phyloP scores from a whole-genome alignment of 2,329 filamentous ascomycete species.

The Aspergillus sp. region DNA sequence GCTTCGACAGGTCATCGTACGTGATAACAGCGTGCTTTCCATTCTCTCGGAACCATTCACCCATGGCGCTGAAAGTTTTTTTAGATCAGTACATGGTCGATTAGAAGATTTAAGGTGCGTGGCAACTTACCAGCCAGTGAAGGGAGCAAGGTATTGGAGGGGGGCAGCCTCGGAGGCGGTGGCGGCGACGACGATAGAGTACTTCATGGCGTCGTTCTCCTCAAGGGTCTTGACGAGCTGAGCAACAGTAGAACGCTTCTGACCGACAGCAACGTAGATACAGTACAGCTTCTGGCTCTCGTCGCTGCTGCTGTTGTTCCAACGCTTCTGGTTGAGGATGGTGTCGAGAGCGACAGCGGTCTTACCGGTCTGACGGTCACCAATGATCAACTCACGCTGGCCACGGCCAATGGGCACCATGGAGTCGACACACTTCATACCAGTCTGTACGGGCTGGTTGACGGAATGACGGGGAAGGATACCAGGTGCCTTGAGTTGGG shows the following conservation, averaged over 20 bases:
- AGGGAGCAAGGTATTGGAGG: constrained; percentile 90
- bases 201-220: constrained; percentile 99
- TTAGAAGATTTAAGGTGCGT: too few relatives aligned
- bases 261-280: constrained; percentile 97
- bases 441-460: constrained; percentile 98
- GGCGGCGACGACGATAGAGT: constrained; percentile 88
- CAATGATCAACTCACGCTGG: constrained; percentile 99
- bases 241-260: constrained; percentile 99
- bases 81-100: too few relatives aligned
- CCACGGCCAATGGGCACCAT: constrained; percentile 99
- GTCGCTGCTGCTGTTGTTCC: constrained; percentile 79
- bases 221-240: constrained; percentile 99
- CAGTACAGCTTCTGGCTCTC: constrained; percentile 99
- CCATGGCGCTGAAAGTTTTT: constrained; percentile 43
- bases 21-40: constrained; percentile 88
- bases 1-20: constrained; percentile 96
- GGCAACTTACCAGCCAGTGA: constrained; percentile 63
- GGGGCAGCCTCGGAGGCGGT: constrained; percentile 96
- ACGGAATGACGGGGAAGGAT: constrained; percentile 97
- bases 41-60: constrained; percentile 76
- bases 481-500: constrained; percentile 97
- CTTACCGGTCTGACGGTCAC: constrained; percentile 99
- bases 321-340: constrained; percentile 99
- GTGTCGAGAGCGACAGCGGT: constrained; percentile 96
- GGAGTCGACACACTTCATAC: constrained; percentile 98